Base-by-base conservation (phyloP, 768 basidiomycete species). In the Hygrophorus pudorinus region DNA sequence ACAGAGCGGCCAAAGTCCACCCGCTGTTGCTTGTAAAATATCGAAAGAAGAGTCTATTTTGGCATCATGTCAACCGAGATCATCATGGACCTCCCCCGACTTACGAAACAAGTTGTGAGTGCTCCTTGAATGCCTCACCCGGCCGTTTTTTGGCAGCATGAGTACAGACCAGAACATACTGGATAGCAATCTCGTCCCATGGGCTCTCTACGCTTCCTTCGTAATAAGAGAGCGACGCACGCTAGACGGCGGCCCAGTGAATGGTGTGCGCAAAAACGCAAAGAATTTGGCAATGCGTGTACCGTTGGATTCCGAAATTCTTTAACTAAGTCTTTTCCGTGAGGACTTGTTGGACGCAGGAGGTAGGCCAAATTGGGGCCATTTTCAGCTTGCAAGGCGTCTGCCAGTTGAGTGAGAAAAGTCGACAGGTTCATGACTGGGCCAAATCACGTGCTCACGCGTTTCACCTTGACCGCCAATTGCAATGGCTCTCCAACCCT, bases 111-210 rank as follows among this genome's bases (percentile, higher is more conserved):
- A 90, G 73, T 21, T 74, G 71, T 11, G 79, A 76, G 41, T 91
- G 82, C 53, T 88, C 85, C 51, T 79, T 84, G 62, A 89, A 91
- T 27, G 87, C 88, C 33, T 85, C 85, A 18, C 62, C 70, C 16
- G 73, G 71, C 33, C 80, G 70, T 53, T 78, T 74, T 53, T 78
- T 81, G 32, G 78, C 79, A 31, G 81, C 72, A 59, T 85, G 75
- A 24, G 75, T 73, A 48, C 84, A 80, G 17, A 81, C 79, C 52
- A 89, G 63, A 13, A 89, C 78, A 58, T 90, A 90, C 56, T 85
- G 81, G 39, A 89, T 76, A 6, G 84, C 78, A 52, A 92, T 82
- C 42, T 90, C 88, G 49, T 88, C 86, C 86, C 88, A 92, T 5
- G 89, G 89, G 38, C 61, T 65, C 44, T 75, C 70, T 56, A 90